phyloP scores from a whole-genome alignment of 768 basidiomycete species.

The Lyophyllum atratum region DNA sequence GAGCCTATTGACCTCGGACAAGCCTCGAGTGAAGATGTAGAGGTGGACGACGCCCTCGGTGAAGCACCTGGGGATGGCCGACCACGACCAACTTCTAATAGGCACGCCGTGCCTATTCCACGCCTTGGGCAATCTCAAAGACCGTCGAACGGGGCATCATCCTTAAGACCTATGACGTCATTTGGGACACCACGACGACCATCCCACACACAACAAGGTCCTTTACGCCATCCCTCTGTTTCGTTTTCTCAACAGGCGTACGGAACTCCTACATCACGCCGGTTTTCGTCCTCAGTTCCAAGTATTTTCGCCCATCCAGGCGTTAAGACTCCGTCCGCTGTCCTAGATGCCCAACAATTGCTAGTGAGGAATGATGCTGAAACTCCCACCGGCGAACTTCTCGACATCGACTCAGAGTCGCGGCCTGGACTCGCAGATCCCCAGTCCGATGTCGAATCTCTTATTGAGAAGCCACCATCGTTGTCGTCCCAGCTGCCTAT shows the following conservation, averaged over 20 bases:
- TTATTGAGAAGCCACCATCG: constrained; percentile 60
- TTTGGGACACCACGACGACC: constrained; percentile 34
- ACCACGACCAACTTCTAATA: constrained; percentile 15
- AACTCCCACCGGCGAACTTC: constrained; percentile 30
- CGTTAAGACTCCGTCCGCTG: constrained; percentile 74
- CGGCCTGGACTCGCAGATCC: constrained; percentile 25
- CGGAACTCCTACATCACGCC: constrained; percentile 47
- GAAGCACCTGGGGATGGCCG: constrained; percentile 22
- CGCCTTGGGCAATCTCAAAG: constrained; percentile 29
- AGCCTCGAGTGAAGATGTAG: constrained; percentile 33
- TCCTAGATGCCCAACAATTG: constrained; percentile 71
- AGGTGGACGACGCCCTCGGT: constrained; percentile 24
- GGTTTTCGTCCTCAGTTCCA: constrained; percentile 60
- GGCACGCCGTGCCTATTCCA: constrained; percentile 23
- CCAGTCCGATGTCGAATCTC: constrained; percentile 39
- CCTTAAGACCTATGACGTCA: constrained; percentile 25
- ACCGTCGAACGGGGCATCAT: constrained; percentile 28
- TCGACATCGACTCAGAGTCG: constrained; percentile 58
- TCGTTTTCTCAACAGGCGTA: constrained; percentile 35
- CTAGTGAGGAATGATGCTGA: constrained; percentile 45
- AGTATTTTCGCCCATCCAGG: constrained; percentile 85
- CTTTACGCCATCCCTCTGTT: constrained; percentile 32
- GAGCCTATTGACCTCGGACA: constrained; percentile 24
- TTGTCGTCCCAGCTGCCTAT: constrained; percentile 77
- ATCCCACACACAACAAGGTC: constrained; percentile 28